Evolutionary conservation across 345 rosid species (phyloP).

Genomic region (Bruguiera parviflora): DNA sequence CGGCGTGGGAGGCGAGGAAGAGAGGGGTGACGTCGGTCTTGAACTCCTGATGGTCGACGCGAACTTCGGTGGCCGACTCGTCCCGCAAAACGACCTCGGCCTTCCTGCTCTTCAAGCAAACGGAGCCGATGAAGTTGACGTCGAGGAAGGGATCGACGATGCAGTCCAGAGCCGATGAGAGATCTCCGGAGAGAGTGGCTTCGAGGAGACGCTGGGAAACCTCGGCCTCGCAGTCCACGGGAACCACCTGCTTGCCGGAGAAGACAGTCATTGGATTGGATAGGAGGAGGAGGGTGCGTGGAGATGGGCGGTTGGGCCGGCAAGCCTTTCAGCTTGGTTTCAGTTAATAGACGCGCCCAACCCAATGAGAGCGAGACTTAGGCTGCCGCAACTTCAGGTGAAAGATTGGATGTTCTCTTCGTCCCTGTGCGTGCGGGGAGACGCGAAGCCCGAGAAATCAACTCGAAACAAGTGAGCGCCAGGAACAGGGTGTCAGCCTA

Average conservation of each 20-base stretch:
- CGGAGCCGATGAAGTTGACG: slow-evolving; percentile 84
- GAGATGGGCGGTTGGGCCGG: too few relatives aligned
- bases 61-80: slow-evolving; percentile 59
- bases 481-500: too few relatives aligned
- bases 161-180: slow-evolving; percentile 54
- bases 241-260: slow-evolving; percentile 86
- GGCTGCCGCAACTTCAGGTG: too few relatives aligned
- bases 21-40: slow-evolving; percentile 90
- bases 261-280: background rate
- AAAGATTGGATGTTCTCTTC: too few relatives aligned
- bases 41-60: slow-evolving; percentile 71
- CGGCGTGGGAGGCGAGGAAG: slow-evolving; percentile 77
- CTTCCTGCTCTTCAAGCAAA: slow-evolving; percentile 62
- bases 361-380: too few relatives aligned
- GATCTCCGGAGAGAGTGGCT: slow-evolving; percentile 57
- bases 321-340: too few relatives aligned
- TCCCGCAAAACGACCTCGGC: slow-evolving; percentile 63
- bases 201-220: slow-evolving; percentile 84
- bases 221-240: slow-evolving; percentile 80
- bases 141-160: slow-evolving; percentile 69
- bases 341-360: too few relatives aligned
- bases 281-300: too few relatives aligned
- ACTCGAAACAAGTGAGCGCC: too few relatives aligned
- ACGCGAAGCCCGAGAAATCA: too few relatives aligned
- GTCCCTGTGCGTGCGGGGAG: too few relatives aligned